These are phyloP conservation scores for Pholiota molesta DNA, from an alignment of 768 basidiomycete genomes.

Conservation along the genomic window DNA sequence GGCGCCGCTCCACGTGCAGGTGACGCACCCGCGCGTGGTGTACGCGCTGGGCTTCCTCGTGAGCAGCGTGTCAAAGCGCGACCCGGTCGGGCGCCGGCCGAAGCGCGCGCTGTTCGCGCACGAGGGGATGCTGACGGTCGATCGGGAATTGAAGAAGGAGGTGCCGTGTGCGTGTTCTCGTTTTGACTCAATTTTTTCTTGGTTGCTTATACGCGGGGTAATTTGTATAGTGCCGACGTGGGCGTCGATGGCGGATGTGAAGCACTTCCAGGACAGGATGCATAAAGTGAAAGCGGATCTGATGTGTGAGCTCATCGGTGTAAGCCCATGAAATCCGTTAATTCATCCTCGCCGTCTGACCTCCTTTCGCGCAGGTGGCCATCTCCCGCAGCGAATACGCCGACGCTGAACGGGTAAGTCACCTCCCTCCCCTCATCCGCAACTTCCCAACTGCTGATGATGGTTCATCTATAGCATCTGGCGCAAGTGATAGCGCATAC, in stretches of 20 bases:
- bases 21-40: slow-evolving; percentile 69
- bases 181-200: background rate
- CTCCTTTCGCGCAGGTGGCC: slow-evolving; percentile 45
- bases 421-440: background rate
- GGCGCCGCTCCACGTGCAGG: slow-evolving; percentile 54
- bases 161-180: slow-evolving; percentile 35
- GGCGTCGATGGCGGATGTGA: slow-evolving; percentile 53
- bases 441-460: background rate
- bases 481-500: slow-evolving; percentile 59
- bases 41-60: slow-evolving; percentile 70
- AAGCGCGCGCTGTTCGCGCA: slow-evolving; percentile 70
- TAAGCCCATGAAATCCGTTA: slow-evolving; percentile 31
- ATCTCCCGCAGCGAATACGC: slow-evolving; percentile 73
- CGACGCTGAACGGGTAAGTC: slow-evolving; percentile 57
- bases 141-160: slow-evolving; percentile 48
- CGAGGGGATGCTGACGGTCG: slow-evolving; percentile 58
- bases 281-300: slow-evolving; percentile 72
- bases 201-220: slow-evolving; percentile 10
- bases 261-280: slow-evolving; percentile 49
- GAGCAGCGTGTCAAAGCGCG: slow-evolving; percentile 67
- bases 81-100: slow-evolving; percentile 73
- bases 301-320: slow-evolving; percentile 69
- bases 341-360: background rate
- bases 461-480: slow-evolving; percentile 14
- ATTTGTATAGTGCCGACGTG: slow-evolving; percentile 51